Evolutionary conservation across 179 eudicot species (phyloP).

Genomic region (Gypsophila paniculata): DNA sequence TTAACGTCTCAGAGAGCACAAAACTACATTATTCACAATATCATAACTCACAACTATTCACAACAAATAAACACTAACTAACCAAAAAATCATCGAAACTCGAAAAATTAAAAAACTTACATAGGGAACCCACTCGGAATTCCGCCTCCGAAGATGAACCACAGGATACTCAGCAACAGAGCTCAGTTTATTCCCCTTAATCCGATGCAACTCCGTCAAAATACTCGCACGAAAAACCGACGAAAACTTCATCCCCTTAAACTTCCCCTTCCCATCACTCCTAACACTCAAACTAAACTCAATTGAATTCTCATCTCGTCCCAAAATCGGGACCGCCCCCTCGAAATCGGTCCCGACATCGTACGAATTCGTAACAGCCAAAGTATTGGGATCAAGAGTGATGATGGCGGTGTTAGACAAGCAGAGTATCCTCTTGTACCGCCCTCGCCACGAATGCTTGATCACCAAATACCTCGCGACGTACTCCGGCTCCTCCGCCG

Average conservation of each 20-base stretch:
- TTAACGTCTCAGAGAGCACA: neutral
- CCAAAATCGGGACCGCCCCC: constrained; percentile 65
- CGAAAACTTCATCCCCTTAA: constrained; percentile 72
- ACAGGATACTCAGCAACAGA: constrained; percentile 73
- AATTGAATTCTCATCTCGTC: constrained; percentile 71
- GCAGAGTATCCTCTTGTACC: constrained; percentile 90
- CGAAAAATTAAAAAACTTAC: constrained; percentile 44
- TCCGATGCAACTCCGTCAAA: constrained; percentile 77
- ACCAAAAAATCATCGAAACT: neutral
- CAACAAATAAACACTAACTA: neutral
- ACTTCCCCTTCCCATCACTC: constrained; percentile 86
- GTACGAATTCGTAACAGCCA: constrained; percentile 79
- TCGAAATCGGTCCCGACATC: constrained; percentile 71
- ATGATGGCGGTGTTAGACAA: constrained; percentile 50
- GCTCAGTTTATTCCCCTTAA: constrained; percentile 54
- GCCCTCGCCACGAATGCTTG: constrained; percentile 95
- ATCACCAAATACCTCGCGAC: constrained; percentile 68
- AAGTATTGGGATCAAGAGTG: constrained; percentile 73
- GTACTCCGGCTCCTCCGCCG: constrained; percentile 81
- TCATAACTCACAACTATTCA: neutral
- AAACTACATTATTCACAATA: neutral
- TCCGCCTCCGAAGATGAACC: constrained; percentile 81
- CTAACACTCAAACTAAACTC: constrained; percentile 85
- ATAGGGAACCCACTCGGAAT: constrained; percentile 74
- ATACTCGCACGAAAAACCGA: constrained; percentile 75